Evolutionary conservation across 1,139 yeast species (phyloP), one percentile per base, ranked within the genome.

Genomic region (Insectozyma bohioensis): DNA sequence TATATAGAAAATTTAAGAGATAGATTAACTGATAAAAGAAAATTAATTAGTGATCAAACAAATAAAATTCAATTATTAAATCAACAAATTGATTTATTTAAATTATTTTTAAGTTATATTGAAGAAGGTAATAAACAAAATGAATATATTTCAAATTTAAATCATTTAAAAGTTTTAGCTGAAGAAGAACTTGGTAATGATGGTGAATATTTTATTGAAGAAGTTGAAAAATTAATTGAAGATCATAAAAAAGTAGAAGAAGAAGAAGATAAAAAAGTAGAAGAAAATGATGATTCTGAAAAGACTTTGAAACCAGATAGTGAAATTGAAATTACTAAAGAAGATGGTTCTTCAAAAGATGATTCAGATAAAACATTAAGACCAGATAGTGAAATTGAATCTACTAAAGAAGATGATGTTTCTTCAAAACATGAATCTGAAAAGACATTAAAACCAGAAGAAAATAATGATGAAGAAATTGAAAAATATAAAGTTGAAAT

Each of bases 1-100:
- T 31, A 25, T 10, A 27, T 28, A 12, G 33, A 24, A 14, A 24
- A 29, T 13, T 23, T 12, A 11, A 18, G 17, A 13, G 30, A 26
- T 3, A 17, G 16, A 9, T 10, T 15, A 15, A 16, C 9, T 18
- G 27, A 26, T 3, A 23, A 26, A 10, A 12, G 13, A 15, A 29
- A 23, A 12, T 13, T 27, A 12, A 27, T 27, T 6, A 12, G 10
- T 18, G 27, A 29, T 9, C 4, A 11, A 10, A 21, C 4, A 14
- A 27, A 29, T 19, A 12, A 5, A n/a, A 15, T 8, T 21, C 22
- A 15, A 14, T 11, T 11, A 15, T 16, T 17, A 12, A 15, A 14
- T 6, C 5, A 7, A 17, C 28, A 17, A 12, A 8, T 26, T 12
- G n/a, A n/a, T n/a, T n/a, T n/a, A n/a, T n/a, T n/a, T n/a, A n/a